A percentile compares a stretch with the other conserved stretches of the same genome.
Conservation (phyloP, 2,329 filamentous ascomycete species). For the Beauveria brongniartii region DNA sequence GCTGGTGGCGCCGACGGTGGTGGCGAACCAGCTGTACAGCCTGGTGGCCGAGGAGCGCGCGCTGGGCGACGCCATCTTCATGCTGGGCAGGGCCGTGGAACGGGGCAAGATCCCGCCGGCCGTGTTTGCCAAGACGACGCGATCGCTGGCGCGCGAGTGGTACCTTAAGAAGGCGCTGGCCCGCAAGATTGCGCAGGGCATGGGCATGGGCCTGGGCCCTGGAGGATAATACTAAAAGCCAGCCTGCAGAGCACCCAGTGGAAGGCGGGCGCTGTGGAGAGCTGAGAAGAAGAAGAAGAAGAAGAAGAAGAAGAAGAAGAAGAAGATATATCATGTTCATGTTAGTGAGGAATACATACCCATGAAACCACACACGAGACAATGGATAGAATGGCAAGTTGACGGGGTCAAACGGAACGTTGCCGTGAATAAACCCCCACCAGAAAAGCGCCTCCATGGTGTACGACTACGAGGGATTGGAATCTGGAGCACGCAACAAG, state of each 20-base stretch:
- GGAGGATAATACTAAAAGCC: slow-evolving; percentile 10
- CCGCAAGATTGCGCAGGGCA: slow-evolving; percentile 67
- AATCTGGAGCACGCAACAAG: not conserved
- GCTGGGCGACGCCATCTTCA: slow-evolving; percentile 78
- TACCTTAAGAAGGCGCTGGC: slow-evolving; percentile 77
- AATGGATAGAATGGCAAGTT: not conserved
- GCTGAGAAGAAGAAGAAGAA: not conserved
- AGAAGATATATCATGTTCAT: not conserved
- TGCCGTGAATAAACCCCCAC: not conserved
- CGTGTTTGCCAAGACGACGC: slow-evolving; percentile 72
- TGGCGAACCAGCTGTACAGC: slow-evolving; percentile 85
- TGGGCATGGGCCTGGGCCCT: slow-evolving; percentile 49
- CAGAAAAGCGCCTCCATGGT: not conserved
- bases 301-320: too few species aligned
- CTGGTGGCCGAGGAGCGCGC: slow-evolving; percentile 83
- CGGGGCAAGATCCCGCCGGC: slow-evolving; percentile 59
- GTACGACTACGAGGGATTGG: not conserved
- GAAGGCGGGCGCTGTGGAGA: not conserved
- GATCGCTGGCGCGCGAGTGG: slow-evolving; percentile 68
- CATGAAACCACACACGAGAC: not conserved
- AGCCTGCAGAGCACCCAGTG: not conserved
- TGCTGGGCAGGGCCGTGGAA: slow-evolving; percentile 67
- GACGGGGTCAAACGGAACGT: not conserved
- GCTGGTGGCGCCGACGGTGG: slow-evolving; percentile 86
- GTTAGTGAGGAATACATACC: slow-evolving; percentile 1